Evolutionary conservation across 805 yeast species (phyloP), one percentile per base, ranked within the genome.

Genomic region (Kodamaea leandrae): DNA sequence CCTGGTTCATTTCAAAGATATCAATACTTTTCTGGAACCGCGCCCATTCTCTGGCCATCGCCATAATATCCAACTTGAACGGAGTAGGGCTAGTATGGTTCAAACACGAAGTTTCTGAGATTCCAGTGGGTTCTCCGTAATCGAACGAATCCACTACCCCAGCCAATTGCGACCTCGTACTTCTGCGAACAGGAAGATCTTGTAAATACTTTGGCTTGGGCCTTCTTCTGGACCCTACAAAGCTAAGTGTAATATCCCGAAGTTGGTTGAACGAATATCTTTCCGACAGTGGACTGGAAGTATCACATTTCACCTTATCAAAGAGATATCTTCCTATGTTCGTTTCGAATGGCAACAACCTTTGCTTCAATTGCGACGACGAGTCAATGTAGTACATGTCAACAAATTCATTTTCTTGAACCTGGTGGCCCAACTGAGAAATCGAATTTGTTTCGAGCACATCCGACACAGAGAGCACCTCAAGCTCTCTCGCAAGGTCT

Each of bases 281-380:
- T 8, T 10, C 24, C 6, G 20, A 8, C 4, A 34, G 34, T 9
- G 25, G 18, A 23, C 17, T 18, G 10, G 6, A 28, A 13, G 18
- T 5, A 8, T 20, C 15, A 13, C 32, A 4, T 7, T 16, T 4
- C 19, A 14, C 10, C 7, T 15, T 14, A 16, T 20, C 13, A n/a
- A 27, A 14, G 4, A 36, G 17, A 10, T 16, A 32, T 6, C 10
- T 32, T 0, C 71, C 66, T 4, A 66, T 50, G 41, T 65, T 59
- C n/a, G 55, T 46, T 45, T 75, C 80, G 42, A 61, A 66, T 2
- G 72, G 68, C 21, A 69, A 41, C 4, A 66, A 49, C 1, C 49
- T 45, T 16, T 64, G 66, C 2, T 37, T 46, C 12, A 63, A 39
- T n/a, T 48, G 50, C 7, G 52, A 53, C 6, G 62, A 48, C 4